Percentiles rank a stretch among this genome's conserved stretches.
phyloP scores from a whole-genome alignment of 176 grass and related monocot genomes.

The Chrysopogon serrulatus region DNA sequence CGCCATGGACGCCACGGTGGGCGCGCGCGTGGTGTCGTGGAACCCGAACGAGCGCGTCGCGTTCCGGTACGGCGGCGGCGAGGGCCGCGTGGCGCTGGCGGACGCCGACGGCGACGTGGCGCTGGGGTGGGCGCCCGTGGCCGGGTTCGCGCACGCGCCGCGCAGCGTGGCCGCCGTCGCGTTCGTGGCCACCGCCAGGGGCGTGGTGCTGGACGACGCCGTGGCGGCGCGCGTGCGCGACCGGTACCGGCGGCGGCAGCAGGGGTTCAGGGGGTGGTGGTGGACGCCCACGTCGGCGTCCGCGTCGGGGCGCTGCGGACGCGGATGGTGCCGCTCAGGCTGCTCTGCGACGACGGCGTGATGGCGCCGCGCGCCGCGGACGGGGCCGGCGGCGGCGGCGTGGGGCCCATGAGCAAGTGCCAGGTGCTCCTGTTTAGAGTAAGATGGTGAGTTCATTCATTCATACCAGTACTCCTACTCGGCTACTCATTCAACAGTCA shows the following conservation, averaged over 20 bases:
- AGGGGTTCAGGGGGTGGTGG: slow-evolving; percentile 61
- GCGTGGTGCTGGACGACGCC: slow-evolving; percentile 73
- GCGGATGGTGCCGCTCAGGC: slow-evolving; percentile 61
- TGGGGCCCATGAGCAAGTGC: slow-evolving; percentile 52
- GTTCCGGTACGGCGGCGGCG: slow-evolving; percentile 61
- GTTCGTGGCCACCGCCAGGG: slow-evolving; percentile 39
- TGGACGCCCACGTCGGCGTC: slow-evolving; percentile 57
- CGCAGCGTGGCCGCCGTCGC: slow-evolving; percentile 37
- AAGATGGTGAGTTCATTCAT: slow-evolving; percentile 54
- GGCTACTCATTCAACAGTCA: no score
- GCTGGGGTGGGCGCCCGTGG: slow-evolving; percentile 47
- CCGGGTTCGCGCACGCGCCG: slow-evolving; percentile 41
- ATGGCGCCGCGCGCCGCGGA: slow-evolving; percentile 44
- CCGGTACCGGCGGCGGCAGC: slow-evolving; percentile 32
- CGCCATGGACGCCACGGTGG: slow-evolving; percentile 47
- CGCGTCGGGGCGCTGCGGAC: slow-evolving; percentile 32
- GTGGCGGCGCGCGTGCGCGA: slow-evolving; percentile 55
- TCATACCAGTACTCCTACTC: no score
- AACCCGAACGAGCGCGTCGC: slow-evolving; percentile 66
- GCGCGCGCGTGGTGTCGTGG: slow-evolving; percentile 38
- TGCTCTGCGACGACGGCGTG: slow-evolving; percentile 46
- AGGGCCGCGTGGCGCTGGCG: slow-evolving; percentile 40
- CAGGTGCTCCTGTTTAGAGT: slow-evolving; percentile 69
- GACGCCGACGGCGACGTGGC: slow-evolving; percentile 64
- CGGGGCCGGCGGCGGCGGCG: not conserved